phyloP scores from a whole-genome alignment of 495 filamentous ascomycete species.

The Schizothecium vesticola region DNA sequence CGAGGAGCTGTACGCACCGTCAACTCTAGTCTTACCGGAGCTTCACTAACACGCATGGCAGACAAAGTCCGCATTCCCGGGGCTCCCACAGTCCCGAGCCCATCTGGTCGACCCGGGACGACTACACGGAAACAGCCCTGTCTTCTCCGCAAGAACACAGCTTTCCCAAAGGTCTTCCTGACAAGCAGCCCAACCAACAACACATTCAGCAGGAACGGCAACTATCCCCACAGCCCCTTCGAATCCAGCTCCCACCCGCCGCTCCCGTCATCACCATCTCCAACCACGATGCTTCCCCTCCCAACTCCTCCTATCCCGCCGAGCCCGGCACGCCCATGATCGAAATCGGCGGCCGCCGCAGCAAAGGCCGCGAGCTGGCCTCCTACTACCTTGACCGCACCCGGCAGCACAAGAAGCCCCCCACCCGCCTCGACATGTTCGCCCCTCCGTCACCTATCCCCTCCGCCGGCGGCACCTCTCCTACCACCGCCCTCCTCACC shows the following conservation, averaged over 20 bases:
- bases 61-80: slow-evolving; percentile 21
- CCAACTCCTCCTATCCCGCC: neutral
- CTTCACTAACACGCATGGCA: neutral
- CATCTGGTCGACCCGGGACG: slow-evolving; percentile 18
- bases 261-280: slow-evolving; percentile 1
- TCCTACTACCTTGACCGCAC: slow-evolving; percentile 8
- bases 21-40: neutral
- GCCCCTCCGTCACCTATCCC: neutral
- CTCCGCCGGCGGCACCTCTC: neutral
- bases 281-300: neutral
- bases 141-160: slow-evolving; percentile 18
- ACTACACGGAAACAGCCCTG: slow-evolving; percentile 16
- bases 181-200: slow-evolving; percentile 7
- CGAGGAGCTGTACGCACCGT: slow-evolving; percentile 14
- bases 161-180: neutral
- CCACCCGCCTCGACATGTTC: neutral
- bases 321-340: neutral
- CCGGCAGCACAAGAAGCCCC: neutral
- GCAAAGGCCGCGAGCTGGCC: slow-evolving; percentile 15
- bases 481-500: neutral
- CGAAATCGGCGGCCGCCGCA: slow-evolving; percentile 3
- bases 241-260: neutral
- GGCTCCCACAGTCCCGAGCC: slow-evolving; percentile 16
- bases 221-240: neutral
- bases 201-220: neutral